Evolutionary conservation across 106 monocot genomes (phyloP).

Genomic region (Acorus gramineus): DNA sequence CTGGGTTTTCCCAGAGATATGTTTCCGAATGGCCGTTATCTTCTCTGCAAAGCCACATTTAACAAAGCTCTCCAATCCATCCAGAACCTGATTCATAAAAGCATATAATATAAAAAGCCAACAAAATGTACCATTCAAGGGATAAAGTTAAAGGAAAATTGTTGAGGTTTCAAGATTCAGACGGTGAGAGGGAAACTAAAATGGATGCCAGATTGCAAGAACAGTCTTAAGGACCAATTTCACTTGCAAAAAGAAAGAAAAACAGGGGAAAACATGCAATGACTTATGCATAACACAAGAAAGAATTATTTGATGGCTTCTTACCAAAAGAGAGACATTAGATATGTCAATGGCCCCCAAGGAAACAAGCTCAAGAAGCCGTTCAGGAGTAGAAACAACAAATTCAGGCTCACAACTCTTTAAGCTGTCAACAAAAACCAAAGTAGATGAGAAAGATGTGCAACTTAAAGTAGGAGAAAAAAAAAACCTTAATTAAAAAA

Average conservation of each 20-base stretch:
- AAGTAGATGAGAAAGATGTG: background rate
- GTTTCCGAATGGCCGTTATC: slow-evolving; percentile 38
- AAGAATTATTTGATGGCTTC: background rate
- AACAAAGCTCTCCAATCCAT: slow-evolving; percentile 46
- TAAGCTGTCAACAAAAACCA: slow-evolving; percentile 21
- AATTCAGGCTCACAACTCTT: slow-evolving; percentile 92
- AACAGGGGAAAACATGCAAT: too few relatives aligned
- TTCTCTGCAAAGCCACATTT: slow-evolving; percentile 31
- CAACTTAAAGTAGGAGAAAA: background rate
- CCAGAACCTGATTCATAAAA: slow-evolving; percentile 51
- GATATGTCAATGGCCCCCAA: slow-evolving; percentile 69
- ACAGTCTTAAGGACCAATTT: too few relatives aligned
- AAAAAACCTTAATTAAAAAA: background rate
- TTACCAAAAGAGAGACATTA: slow-evolving; percentile 58
- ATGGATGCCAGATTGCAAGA: too few relatives aligned
- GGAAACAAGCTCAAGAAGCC: slow-evolving; percentile 71
- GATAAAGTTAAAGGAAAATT: too few relatives aligned
- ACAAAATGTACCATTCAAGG: too few relatives aligned
- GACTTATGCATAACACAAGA: background rate
- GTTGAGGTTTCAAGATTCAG: too few relatives aligned
- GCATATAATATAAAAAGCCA: background rate
- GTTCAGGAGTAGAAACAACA: slow-evolving; percentile 67
- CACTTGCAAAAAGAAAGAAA: too few relatives aligned
- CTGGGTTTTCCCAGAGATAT: slow-evolving; percentile 35
- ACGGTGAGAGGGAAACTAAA: too few relatives aligned